phyloP scores from a whole-genome alignment of 2,329 filamentous ascomycete genomes.

The Leptographium lundbergii region DNA sequence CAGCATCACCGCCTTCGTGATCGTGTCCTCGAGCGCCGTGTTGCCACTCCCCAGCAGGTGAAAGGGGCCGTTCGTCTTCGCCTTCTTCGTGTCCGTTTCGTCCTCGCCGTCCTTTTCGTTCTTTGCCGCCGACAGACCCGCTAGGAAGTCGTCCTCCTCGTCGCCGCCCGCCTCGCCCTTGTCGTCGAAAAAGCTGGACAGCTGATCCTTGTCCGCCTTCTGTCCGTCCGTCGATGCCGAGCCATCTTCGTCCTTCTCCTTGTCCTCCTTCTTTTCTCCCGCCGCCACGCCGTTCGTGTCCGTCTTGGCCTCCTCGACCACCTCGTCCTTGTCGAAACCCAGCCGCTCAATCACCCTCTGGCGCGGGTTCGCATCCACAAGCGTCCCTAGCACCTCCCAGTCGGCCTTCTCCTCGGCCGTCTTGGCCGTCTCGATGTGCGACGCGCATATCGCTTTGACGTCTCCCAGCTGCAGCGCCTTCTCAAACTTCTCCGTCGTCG shows the following conservation, averaged over 20 bases:
- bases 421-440: constrained; percentile 60
- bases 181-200: constrained; percentile 72
- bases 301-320: constrained; percentile 20
- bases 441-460: constrained; percentile 64
- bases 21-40: constrained; percentile 67
- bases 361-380: constrained; percentile 75
- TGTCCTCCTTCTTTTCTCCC: constrained; percentile 12
- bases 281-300: constrained; percentile 13
- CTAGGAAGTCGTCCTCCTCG: constrained; percentile 76
- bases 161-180: constrained; percentile 57
- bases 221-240: constrained; percentile 18
- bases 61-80: constrained; percentile 67
- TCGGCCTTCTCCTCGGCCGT: constrained; percentile 90
- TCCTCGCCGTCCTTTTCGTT: constrained; percentile 87
- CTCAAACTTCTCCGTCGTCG: constrained; percentile 78
- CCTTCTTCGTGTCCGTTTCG: constrained; percentile 71
- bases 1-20: constrained; percentile 79
- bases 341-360: constrained; percentile 79
- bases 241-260: constrained; percentile 13
- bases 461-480: constrained; percentile 67
- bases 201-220: constrained; percentile 48
- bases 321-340: constrained; percentile 45
- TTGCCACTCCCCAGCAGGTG: constrained; percentile 77
- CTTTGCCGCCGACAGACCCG: constrained; percentile 74
- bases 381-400: constrained; percentile 86